A percentile compares a stretch with the other conserved stretches of the same genome.
These are phyloP conservation scores for Diversispora eburnea DNA, from an alignment of 192 early-diverging fungal genomes.

Conservation along the genomic window DNA sequence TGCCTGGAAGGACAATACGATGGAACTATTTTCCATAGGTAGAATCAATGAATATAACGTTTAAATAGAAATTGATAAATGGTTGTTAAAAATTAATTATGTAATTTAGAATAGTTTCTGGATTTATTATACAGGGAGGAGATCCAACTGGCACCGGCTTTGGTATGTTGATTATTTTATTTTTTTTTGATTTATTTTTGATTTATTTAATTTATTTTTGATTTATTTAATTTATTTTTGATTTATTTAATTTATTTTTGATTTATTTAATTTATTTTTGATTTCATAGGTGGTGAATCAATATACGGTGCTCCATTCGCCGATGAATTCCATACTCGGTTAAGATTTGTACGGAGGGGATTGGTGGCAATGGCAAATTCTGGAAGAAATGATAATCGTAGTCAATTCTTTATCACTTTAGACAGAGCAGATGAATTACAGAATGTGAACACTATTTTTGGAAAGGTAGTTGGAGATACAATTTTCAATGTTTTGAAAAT, in stretches of 20 bases:
- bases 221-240: background rate
- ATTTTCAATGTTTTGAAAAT: constrained; percentile 89
- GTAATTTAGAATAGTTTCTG: constrained; percentile 55
- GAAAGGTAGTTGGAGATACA: constrained; percentile 86
- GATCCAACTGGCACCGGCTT: constrained; percentile 86
- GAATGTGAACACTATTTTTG: constrained; percentile 91
- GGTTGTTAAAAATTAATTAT: background rate
- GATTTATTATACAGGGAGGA: constrained; percentile 92
- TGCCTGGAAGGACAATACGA: constrained; percentile 90
- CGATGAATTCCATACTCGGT: constrained; percentile 89
- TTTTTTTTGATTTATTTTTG: background rate
- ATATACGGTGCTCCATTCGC: constrained; percentile 79
- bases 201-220: background rate
- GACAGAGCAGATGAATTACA: constrained; percentile 79
- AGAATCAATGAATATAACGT: background rate
- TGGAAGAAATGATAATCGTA: constrained; percentile 72
- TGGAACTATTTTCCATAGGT: constrained; percentile 83
- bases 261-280: background rate
- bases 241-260: background rate
- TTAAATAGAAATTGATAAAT: background rate
- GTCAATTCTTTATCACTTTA: constrained; percentile 96
- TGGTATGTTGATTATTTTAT: constrained; percentile 28
- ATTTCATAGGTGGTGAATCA: constrained; percentile 74
- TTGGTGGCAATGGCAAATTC: constrained; percentile 89
- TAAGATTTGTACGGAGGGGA: constrained; percentile 86